These are phyloP conservation scores for Salix arbutifolia DNA, from an alignment of 345 rosid genomes.

Conservation along the genomic window DNA sequence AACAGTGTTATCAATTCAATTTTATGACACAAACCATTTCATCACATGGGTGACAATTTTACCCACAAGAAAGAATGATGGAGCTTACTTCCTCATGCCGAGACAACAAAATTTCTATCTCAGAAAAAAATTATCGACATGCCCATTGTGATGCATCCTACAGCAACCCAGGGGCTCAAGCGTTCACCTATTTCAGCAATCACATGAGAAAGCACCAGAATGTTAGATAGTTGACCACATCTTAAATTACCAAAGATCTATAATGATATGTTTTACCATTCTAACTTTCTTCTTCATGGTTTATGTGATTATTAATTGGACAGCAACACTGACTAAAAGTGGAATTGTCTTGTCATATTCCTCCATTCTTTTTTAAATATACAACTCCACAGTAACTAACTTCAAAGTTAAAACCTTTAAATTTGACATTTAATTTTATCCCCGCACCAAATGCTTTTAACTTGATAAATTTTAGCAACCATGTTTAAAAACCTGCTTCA, in stretches of 20 bases:
- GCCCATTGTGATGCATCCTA: constrained; percentile 89
- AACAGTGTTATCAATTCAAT: neutral
- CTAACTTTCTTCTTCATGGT: neutral
- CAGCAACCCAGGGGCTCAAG: constrained; percentile 90
- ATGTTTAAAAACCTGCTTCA: neutral
- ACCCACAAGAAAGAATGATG: constrained; percentile 11
- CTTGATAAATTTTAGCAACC: neutral
- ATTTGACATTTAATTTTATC: neutral
- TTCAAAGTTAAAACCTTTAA: neutral
- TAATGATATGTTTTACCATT: neutral
- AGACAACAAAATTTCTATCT: constrained; percentile 15
- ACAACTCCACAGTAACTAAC: neutral
- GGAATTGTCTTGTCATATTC: neutral
- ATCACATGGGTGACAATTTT: constrained; percentile 1
- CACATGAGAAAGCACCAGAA: neutral
- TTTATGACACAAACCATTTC: neutral
- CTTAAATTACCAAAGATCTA: neutral
- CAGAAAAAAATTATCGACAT: constrained; percentile 80
- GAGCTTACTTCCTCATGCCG: constrained; percentile 19
- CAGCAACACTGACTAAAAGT: neutral
- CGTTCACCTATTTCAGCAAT: constrained; percentile 69
- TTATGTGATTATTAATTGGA: neutral
- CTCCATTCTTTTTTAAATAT: neutral
- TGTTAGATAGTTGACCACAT: neutral
- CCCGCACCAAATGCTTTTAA: neutral